phyloP scores from a whole-genome alignment of 2,329 filamentous ascomycete species.

The Botrytis hyacinthi region DNA sequence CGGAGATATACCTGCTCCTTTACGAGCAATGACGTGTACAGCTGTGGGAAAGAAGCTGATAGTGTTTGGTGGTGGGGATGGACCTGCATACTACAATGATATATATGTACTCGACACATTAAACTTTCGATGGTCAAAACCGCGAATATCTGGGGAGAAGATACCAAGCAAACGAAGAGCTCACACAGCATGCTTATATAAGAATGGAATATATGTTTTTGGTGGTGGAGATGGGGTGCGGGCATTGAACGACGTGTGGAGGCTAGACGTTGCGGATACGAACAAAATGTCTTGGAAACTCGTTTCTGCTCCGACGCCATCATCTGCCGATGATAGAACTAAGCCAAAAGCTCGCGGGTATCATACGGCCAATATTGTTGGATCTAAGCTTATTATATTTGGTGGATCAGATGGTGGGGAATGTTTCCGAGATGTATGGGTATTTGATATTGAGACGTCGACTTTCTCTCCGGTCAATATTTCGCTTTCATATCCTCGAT shows the following conservation, averaged over 20 bases:
- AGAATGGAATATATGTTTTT: constrained; percentile 70
- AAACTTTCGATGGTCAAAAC: constrained; percentile 65
- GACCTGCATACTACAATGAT: constrained; percentile 69
- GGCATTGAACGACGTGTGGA: constrained; percentile 69
- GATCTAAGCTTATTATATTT: constrained; percentile 69
- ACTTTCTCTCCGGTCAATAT: constrained; percentile 60
- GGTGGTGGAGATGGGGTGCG: constrained; percentile 69
- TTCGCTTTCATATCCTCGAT: constrained; percentile 58
- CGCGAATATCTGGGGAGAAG: constrained; percentile 56
- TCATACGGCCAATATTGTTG: constrained; percentile 72
- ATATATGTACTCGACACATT: constrained; percentile 70
- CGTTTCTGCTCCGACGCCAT: constrained; percentile 46
- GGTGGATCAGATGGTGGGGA: constrained; percentile 69
- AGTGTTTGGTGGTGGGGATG: constrained; percentile 68
- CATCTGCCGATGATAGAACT: constrained; percentile 47
- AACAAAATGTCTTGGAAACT: constrained; percentile 68
- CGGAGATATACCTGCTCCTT: constrained; percentile 62
- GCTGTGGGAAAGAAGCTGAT: constrained; percentile 69
- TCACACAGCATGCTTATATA: constrained; percentile 69
- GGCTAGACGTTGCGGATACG: constrained; percentile 65
- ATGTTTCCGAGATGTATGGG: constrained; percentile 72
- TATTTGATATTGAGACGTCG: constrained; percentile 65
- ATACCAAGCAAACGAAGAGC: constrained; percentile 61
- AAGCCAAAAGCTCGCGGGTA: constrained; percentile 65
- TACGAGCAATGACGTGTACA: constrained; percentile 70